Base-by-base conservation (phyloP, 148 eudicot genomes). In the Amaranthus cruentus region DNA sequence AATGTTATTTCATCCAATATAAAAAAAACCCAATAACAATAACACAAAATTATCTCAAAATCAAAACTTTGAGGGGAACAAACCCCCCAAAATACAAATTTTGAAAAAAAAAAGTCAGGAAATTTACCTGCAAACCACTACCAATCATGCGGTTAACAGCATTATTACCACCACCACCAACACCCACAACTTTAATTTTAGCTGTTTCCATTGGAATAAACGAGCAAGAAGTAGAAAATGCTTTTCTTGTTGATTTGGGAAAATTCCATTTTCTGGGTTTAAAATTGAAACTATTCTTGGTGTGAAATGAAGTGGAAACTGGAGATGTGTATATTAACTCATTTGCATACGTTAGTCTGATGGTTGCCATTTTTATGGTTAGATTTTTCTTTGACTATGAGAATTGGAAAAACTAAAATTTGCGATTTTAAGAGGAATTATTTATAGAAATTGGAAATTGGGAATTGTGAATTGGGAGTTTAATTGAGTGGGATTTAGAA, bases 81-180 rank as follows among this genome's bases (percentile, higher is more conserved):
- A 28, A 28, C 38, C 1, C 1, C 2, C 38, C 38, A 28, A 42
- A 7, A 28, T 28, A 28, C 38, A 28, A 28, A 28, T 28, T 28
- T 28, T 2, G 38, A 28, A 28, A 6, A 47, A 15, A 55, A 48
- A 76, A 77, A 73, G 52, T 53, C 54, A 69, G 52, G 51, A 66
- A 56, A 76, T 53, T 73, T 52, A 94, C 98, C 84, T 90, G 98
- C 43, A 95, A 83, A 74, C 98, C 98, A 76, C 97, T 88, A 62
- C 94, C 92, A 92, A 95, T 92, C 99, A 95, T 95, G 48, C 99
- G 97, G 73, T 95, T 95, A 82, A 95, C 88, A 68, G 99, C 99
- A 87, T 95, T 95, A 80, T 95, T 95, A 56, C 97, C 99, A 56
- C 97, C 99, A 1, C 99, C 99, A 62, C 97, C 99, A 74, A 95